Conservation (phyloP, 495 filamentous ascomycete species). For the Hypoxylon cercidicola region DNA sequence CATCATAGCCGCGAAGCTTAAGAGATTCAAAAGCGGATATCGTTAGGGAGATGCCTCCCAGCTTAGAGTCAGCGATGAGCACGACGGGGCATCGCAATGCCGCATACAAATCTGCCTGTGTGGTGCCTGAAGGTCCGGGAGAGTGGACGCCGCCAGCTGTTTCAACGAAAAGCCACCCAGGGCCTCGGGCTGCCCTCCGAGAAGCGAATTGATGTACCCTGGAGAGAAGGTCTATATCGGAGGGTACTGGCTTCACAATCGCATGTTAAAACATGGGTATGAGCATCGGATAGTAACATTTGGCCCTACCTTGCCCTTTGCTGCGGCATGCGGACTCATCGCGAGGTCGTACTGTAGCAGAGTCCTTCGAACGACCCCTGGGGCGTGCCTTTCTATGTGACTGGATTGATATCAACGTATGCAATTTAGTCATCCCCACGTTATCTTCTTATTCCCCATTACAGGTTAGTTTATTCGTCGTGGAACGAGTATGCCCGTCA, state of each 20-base stretch:
- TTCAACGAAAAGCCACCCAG: slow-evolving; percentile 68
- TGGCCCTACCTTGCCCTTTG: slow-evolving; percentile 49
- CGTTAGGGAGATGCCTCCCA: slow-evolving; percentile 79
- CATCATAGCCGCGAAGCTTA: slow-evolving; percentile 76
- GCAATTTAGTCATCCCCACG: slow-evolving; percentile 3
- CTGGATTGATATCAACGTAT: slow-evolving; percentile 46
- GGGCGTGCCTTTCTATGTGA: slow-evolving; percentile 67
- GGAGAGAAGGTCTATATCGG: slow-evolving; percentile 60
- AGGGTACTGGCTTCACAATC: slow-evolving; percentile 48
- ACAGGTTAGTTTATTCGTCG: slow-evolving; percentile 12
- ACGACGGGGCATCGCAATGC: slow-evolving; percentile 76
- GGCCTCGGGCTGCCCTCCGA: slow-evolving; percentile 54
- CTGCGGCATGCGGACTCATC: slow-evolving; percentile 79
- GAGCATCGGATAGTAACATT: neutral
- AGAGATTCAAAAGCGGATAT: slow-evolving; percentile 82
- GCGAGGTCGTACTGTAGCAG: slow-evolving; percentile 76
- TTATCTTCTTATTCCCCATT: slow-evolving; percentile 10
- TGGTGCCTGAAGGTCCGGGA: slow-evolving; percentile 75
- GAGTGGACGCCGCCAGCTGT: slow-evolving; percentile 83
- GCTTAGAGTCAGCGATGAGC: slow-evolving; percentile 73
- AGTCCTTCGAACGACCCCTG: slow-evolving; percentile 57
- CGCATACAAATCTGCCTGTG: slow-evolving; percentile 78
- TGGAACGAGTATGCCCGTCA: neutral
- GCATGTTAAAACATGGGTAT: slow-evolving; percentile 6
- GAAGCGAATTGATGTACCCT: slow-evolving; percentile 56